Percentiles rank a stretch among this genome's conserved stretches.
Evolutionary conservation across 2,329 filamentous ascomycete species (phyloP).

Genomic region (Fusarium heterosporum): DNA sequence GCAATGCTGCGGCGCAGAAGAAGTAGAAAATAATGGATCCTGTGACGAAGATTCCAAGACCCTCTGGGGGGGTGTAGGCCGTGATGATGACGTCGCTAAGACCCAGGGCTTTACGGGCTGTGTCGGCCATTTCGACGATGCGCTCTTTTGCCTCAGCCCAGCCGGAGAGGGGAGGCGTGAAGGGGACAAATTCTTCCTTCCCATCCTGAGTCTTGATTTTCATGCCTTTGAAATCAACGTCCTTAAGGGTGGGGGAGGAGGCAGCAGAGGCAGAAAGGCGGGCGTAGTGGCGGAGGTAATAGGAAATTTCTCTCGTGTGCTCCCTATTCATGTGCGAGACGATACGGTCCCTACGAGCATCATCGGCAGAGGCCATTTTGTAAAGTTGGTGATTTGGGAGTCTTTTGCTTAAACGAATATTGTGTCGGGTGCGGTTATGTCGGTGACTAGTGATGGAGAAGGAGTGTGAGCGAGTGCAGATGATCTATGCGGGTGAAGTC

Average conservation of each 20-base stretch:
- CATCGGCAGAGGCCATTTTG: slow-evolving; percentile 46
- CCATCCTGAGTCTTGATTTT: slow-evolving; percentile 66
- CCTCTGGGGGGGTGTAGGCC: slow-evolving; percentile 56
- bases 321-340: slow-evolving; percentile 89
- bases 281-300: slow-evolving; percentile 82
- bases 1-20: slow-evolving; percentile 59
- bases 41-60: slow-evolving; percentile 65
- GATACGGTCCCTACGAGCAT: slow-evolving; percentile 53
- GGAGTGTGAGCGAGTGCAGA: background rate
- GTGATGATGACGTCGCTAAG: slow-evolving; percentile 61
- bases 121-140: slow-evolving; percentile 76
- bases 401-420: background rate
- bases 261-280: slow-evolving; percentile 67
- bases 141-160: slow-evolving; percentile 76
- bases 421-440: slow-evolving; percentile 1
- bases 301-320: slow-evolving; percentile 78
- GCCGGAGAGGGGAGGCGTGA: slow-evolving; percentile 77
- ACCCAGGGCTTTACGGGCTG: slow-evolving; percentile 68
- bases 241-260: slow-evolving; percentile 69
- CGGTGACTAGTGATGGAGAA: slow-evolving; percentile 2
- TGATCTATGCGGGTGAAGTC: slow-evolving; percentile 25
- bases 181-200: slow-evolving; percentile 65
- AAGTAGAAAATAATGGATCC: slow-evolving; percentile 66
- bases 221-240: slow-evolving; percentile 74
- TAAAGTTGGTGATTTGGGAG: rapidly evolving